Evolutionary conservation across 768 basidiomycete species (phyloP).

Genomic region (Paxillus involutus): DNA sequence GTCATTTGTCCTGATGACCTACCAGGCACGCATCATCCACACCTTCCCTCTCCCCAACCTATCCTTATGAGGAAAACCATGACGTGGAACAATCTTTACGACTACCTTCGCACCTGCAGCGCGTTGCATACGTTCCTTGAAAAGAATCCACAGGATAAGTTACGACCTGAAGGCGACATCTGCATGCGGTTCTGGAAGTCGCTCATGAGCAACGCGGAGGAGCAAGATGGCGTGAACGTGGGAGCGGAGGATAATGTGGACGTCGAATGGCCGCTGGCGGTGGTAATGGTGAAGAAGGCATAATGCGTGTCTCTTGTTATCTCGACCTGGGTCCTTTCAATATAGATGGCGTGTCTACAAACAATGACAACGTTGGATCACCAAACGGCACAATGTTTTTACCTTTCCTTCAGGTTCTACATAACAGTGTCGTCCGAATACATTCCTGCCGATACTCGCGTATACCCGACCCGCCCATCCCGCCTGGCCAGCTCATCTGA

Average conservation of each 20-base stretch:
- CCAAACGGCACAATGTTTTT: no score
- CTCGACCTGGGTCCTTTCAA: not conserved
- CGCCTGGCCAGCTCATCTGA: not conserved
- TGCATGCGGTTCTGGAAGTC: slow-evolving; percentile 60
- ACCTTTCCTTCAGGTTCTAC: no score
- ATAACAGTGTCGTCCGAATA: no score
- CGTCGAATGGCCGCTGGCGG: slow-evolving; percentile 45
- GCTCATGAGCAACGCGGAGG: slow-evolving; percentile 42
- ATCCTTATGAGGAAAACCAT: slow-evolving; percentile 60
- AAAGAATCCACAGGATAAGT: slow-evolving; percentile 54
- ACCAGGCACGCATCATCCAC: slow-evolving; percentile 42
- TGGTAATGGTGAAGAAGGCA: slow-evolving; percentile 21
- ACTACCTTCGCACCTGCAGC: slow-evolving; percentile 72
- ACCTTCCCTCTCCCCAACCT: slow-evolving; percentile 31
- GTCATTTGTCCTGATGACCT: slow-evolving; percentile 9
- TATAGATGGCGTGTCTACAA: no score
- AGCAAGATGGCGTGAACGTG: slow-evolving; percentile 15
- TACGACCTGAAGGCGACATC: slow-evolving; percentile 56
- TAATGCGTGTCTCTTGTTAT: not conserved
- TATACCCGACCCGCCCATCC: not conserved
- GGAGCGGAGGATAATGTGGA: slow-evolving; percentile 30
- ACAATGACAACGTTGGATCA: no score
- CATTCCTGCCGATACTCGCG: no score
- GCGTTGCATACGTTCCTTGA: slow-evolving; percentile 69
- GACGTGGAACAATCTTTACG: slow-evolving; percentile 65